Conservation (phyloP, 805 yeast genomes). For the Ogataea degrootiae region DNA sequence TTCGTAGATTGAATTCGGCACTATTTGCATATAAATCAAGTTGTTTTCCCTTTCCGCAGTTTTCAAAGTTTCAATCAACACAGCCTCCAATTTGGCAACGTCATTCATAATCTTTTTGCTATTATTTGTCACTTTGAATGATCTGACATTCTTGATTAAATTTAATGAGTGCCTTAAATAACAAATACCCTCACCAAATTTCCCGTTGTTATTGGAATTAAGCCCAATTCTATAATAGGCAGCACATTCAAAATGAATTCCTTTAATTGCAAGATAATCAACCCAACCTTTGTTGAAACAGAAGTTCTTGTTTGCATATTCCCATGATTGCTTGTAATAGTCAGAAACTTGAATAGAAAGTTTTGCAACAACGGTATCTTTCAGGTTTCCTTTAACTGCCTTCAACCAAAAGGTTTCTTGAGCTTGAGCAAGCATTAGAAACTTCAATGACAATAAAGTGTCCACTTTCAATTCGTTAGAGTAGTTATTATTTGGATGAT, state of each 20-base stretch:
- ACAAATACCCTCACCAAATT: constrained; percentile 71
- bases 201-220: constrained; percentile 39
- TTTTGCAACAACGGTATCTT: constrained; percentile 58
- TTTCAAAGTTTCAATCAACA: constrained; percentile 40
- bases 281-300: constrained; percentile 50
- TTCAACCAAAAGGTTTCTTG: constrained; percentile 84
- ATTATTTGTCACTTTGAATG: constrained; percentile 41
- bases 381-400: constrained; percentile 47
- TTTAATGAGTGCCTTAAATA: constrained; percentile 41
- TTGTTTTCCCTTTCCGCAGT: constrained; percentile 77
- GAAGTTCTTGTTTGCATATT: constrained; percentile 38
- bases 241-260: constrained; percentile 64
- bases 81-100: constrained; percentile 42
- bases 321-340: constrained; percentile 46
- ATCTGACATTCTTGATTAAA: constrained; percentile 35
- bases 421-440: constrained; percentile 72
- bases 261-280: constrained; percentile 54
- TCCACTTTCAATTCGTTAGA: constrained; percentile 45
- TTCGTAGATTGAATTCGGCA: constrained; percentile 41
- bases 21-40: constrained; percentile 62
- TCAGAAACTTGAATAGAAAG: constrained; percentile 60
- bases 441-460: constrained; percentile 46
- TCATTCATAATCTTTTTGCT: constrained; percentile 44
- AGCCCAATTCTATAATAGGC: constrained; percentile 61
- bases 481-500: not conserved